Evolutionary conservation across 148 eudicot genomes (phyloP), one percentile per base, ranked within the genome.

Genomic region (Agrostemma githago): DNA sequence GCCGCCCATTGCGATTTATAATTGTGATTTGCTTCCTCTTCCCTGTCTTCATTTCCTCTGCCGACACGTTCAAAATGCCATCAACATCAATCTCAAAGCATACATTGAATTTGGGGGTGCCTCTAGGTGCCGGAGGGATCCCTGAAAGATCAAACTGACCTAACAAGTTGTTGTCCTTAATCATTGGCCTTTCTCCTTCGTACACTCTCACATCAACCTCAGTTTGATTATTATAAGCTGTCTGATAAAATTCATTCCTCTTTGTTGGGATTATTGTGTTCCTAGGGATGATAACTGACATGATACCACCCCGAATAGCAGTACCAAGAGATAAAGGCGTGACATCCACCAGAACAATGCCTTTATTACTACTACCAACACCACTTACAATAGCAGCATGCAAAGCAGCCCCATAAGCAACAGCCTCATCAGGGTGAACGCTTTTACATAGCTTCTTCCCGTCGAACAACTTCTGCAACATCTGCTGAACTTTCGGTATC

Each of bases 1-100:
- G 68, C 20, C 77, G 61, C 0, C 72, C 72, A 11, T 62, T 5
- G 43, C 56, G 11, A 60, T 58, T 73, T 3, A 75, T 66, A 38
- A 73, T 79, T 40, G 71, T 78, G 59, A 70, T 48, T 11, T 10
- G 40, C 4, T 72, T 44, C 26, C 38, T 62, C 6, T 48, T n/a
- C 3, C 68, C 65, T 1, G 71, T 68, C 10, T 41, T 67, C 11
- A 3, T 48, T 6, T 74, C 74, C 71, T 56, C 44, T 0, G 79
- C 79, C 2, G 72, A 68, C 12, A 79, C 75, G 17, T 62, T 72
- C 8, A 71, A 56, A 20, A 76, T 67, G 41, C 74, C 83, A 60
- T 80, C 43, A 5, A 40, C 77, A 39, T 80, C 74, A 11, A 80
- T 40, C 0, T 61, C 72, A 58, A 66, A 80, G 43, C 68, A 63